These are phyloP conservation scores for Mangifera indica DNA, from an alignment of 345 rosid species.

Conservation along the genomic window DNA sequence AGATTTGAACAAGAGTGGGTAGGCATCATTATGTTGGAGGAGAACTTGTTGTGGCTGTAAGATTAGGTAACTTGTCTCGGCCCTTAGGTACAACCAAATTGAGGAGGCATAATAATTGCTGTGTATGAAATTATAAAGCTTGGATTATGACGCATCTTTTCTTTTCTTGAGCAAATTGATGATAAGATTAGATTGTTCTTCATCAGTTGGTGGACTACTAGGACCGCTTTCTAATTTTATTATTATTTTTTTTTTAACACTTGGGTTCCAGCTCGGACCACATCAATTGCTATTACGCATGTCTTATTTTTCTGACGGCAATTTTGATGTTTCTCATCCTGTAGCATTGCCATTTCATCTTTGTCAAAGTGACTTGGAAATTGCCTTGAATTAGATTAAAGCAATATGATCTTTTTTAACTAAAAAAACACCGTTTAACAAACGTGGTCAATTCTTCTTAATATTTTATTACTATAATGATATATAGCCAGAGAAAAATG, in stretches of 20 bases:
- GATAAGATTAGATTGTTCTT: not conserved
- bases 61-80: conserved; percentile 8
- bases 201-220: not conserved
- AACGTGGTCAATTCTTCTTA: no score
- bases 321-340: not conserved
- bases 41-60: not conserved
- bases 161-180: not conserved
- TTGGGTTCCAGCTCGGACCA: not conserved
- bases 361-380: conserved; percentile 2
- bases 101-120: conserved; percentile 10
- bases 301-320: not conserved
- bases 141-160: not conserved
- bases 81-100: conserved; percentile 9
- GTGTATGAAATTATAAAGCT: not conserved
- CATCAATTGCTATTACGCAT: not conserved
- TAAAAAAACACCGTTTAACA: no score
- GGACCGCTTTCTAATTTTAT: conserved; percentile 9
- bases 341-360: not conserved
- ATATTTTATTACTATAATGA: no score
- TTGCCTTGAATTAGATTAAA: not conserved
- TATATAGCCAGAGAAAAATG: no score
- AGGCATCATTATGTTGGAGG: conserved; percentile 10
- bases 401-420: no score
- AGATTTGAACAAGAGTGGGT: not conserved
- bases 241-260: not conserved